Evolutionary conservation across 2,329 filamentous ascomycete genomes (phyloP), one percentile per base, ranked within the genome.

Genomic region (Colletotrichum nymphaeae): DNA sequence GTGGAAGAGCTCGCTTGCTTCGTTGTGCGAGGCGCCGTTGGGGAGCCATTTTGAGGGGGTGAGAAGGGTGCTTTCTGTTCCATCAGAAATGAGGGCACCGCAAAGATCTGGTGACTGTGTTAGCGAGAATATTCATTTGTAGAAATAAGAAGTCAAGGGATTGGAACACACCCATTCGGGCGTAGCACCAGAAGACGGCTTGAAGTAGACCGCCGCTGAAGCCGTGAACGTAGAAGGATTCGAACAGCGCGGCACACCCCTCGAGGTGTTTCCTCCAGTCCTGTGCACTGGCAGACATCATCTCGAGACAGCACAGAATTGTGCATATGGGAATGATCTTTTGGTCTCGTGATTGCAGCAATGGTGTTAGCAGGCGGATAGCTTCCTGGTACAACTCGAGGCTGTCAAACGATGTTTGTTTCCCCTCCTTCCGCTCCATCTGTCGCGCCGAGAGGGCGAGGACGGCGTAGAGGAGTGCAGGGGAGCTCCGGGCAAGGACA

Each of bases 171-270:
- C 85, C 85, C 88, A 91, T 91, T 58, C 88, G 83, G 1, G 87
- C 88, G 76, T 88, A 90, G 74, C 88, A 90, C 89, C 89, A 91
- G 73, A 90, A 91, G 0, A 90, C 82, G 0, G 88, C 87, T 77
- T 89, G 88, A 7, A 87, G 78, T 22, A 90, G 77, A 0, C 88
- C 88, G 2, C 86, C 85, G 26, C 84, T 85, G 62, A 89, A 88
- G 0, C 88, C 88, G 57, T 88, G 84, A n/a, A 90, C 86, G 11
- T 83, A 86, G 63, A 88, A 85, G 0, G 87, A 84, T 74, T 87
- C 84, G 57, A 91, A 87, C 4, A 91, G 80, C 2, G 86, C 86
- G 3, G 89, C 88, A 73, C 88, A 90, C 1, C 89, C 89, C 67
- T 91, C 89, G 2, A 91, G 80, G 75, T 91, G 89, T 11, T 86